Evolutionary conservation across 441 rosid species (phyloP).

Genomic region (Daphne laureola): DNA sequence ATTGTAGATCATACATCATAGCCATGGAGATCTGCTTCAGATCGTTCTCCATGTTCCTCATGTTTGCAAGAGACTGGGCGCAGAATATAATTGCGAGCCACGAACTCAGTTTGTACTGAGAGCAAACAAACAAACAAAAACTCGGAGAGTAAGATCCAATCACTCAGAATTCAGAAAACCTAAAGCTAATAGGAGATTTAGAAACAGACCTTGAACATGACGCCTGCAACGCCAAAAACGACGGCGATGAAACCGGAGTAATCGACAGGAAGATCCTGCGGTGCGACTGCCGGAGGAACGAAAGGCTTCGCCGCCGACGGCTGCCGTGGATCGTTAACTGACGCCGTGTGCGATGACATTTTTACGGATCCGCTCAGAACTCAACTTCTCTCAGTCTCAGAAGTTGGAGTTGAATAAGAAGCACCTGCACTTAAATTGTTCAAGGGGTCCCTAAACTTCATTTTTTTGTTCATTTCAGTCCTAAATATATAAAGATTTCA

Average conservation of each 20-base stretch:
- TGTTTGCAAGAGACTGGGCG: slow-evolving; percentile 75
- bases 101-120: slow-evolving; percentile 89
- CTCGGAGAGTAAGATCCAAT: background rate
- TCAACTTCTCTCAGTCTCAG: slow-evolving; percentile 11
- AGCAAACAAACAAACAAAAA: background rate
- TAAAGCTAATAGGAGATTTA: slow-evolving; percentile 1
- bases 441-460: too few species aligned
- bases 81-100: slow-evolving; percentile 92
- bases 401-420: too few species aligned
- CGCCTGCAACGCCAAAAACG: slow-evolving; percentile 76
- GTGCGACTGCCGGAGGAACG: slow-evolving; percentile 34
- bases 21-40: slow-evolving; percentile 97
- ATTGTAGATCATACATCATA: slow-evolving; percentile 49
- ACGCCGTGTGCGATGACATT: slow-evolving; percentile 52
- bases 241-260: slow-evolving; percentile 94
- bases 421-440: too few species aligned
- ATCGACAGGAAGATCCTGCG: slow-evolving; percentile 86
- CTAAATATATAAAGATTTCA: too few species aligned
- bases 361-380: too few species aligned
- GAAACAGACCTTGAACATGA: slow-evolving; percentile 73
- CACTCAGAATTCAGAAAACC: background rate
- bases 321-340: slow-evolving; percentile 79
- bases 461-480: too few species aligned
- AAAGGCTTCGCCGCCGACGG: slow-evolving; percentile 77
- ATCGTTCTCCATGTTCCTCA: slow-evolving; percentile 86